Base-by-base conservation (phyloP, 2,329 filamentous ascomycete species). In the Exophiala calicioides region DNA sequence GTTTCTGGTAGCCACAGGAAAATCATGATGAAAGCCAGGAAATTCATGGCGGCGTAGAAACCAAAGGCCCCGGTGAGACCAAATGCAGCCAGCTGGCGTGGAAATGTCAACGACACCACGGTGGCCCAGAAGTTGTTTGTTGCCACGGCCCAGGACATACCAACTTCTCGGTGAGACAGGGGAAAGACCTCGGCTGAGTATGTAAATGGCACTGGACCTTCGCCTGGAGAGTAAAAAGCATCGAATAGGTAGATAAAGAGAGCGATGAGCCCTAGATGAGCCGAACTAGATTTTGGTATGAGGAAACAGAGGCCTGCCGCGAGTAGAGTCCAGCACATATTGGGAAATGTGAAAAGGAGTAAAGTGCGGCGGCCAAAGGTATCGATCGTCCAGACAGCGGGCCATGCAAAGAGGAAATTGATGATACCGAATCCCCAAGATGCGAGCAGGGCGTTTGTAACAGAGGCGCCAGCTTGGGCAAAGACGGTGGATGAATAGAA, bases 401-500 rank as follows among this genome's bases (percentile, higher is more conserved):
- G 81, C 65, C 79, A 80, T n/a, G 80, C 78, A 52, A 83, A 84
- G 36, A 84, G 47, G 62, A 82, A 84, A 65, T 84, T 85, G 50
- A 84, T 72, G 16, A 82, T 62, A 38, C 82, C 82, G 58, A 84
- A 85, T 5, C 82, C 82, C 62, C 80, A 80, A 0, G 82, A 84
- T 3, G 79, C 79, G 26, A 81, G 71, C 12, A 85, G 68, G 2
- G 85, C 81, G 24, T 77, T 68, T 35, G 76, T 77, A 1, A 73
- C 65, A 31, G 50, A 65, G 26, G 80, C 79, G 3, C 82, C 82
- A 2, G 83, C 77, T 1, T 83, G 64, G 4, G 44, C 43, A 40
- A 76, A 75, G 34, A 76, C 65, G 2, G 81, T 83, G 0, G 81
- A 82, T 0, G 80, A 85, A 66, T 90, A 89, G 65, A 89, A 89